Conservation (phyloP, 2,329 filamentous ascomycete genomes). For the Pestalotiopsis sp. region DNA sequence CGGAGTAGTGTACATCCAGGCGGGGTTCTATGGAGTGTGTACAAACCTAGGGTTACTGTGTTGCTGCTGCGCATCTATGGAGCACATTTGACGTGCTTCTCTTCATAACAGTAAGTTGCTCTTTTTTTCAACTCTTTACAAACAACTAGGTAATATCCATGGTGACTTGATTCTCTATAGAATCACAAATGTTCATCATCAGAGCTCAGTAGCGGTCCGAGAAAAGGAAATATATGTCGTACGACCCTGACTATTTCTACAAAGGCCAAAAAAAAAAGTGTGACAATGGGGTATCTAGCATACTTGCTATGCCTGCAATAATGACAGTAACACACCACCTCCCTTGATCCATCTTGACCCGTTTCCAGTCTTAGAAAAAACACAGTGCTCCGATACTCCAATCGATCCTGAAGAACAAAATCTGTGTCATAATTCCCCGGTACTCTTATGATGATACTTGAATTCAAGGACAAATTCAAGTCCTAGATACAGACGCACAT, state of each 20-base stretch:
- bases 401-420: background rate
- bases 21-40: background rate
- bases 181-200: background rate
- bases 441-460: background rate
- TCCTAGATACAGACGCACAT: background rate
- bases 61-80: background rate
- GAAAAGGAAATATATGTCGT: constrained; percentile 1
- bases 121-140: no score
- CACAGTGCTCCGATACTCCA: constrained; percentile 10
- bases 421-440: background rate
- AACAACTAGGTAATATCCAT: no score
- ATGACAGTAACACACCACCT: constrained; percentile 14
- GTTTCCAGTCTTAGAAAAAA: background rate
- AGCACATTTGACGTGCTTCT: background rate
- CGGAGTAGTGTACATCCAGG: background rate
- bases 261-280: background rate
- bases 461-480: background rate
- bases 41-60: no score
- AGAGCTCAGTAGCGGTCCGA: background rate
- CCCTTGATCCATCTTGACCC: background rate
- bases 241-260: background rate
- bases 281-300: constrained; percentile 23
- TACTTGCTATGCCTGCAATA: constrained; percentile 17
- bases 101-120: no score
- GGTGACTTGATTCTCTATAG: no score